Base-by-base conservation (phyloP, 176 grass and related monocot genomes). In the Stipa capillata region DNA sequence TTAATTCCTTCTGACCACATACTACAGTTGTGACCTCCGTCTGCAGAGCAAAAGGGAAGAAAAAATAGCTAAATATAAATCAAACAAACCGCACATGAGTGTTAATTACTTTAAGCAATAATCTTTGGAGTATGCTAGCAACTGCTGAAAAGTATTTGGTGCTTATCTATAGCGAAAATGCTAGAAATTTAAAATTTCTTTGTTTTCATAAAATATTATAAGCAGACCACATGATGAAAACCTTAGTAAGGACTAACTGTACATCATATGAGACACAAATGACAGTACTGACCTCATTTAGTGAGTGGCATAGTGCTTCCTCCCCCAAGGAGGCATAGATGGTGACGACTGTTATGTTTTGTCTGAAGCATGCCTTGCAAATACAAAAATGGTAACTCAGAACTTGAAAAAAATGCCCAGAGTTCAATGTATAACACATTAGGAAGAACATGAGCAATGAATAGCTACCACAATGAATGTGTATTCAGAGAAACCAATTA, bases 271-370 rank as follows among this genome's bases (percentile, higher is more conserved):
- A 24, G 57, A 59, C 27, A 69, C 1, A 65, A 74, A 79, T 48
- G 31, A 79, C 31, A 51, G 47, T 74, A 85, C 86, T 57, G 61
- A 95, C 92, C 96, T 99, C 96, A 81, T 93, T 99, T 84, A 99
- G 74, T 29, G 96, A 99, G 74, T 99, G 92, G 76, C 96, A 99
- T 25, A 95, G 48, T 55, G 96, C 96, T 84, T 82, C 96, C 87
- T 95, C 92, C n/a, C 96, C 96, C 57, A 99, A 68, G 3, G 96
- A 95, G 50, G 96, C 77, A 83, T 99, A 99, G 44, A 99, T 95
- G 16, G 97, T 99, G 60, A 99, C 88, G 33, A 99, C 92, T 43
- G 92, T 82, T 61, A 93, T 73, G 85, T 83, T 99, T 79, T 83
- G 83, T 43, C 97, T 93, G 85, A 99, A 95, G 83, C 95, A 94